Evolutionary conservation across 768 basidiomycete genomes (phyloP).

Genomic region (Trametopsis cervina): DNA sequence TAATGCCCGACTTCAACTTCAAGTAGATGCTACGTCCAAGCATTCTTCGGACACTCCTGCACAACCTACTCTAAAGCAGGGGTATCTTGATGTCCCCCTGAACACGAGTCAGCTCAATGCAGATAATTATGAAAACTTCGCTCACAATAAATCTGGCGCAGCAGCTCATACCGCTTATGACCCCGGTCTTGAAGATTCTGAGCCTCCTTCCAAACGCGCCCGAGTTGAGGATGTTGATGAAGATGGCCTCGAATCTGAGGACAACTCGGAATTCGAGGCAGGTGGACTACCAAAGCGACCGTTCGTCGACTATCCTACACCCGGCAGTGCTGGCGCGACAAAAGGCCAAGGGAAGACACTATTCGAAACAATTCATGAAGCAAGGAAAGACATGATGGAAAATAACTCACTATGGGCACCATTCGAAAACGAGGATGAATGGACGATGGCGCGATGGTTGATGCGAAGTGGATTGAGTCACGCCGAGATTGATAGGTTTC

Average conservation of each 20-base stretch:
- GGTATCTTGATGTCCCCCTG: not conserved
- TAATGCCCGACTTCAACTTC: not conserved
- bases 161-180: too few species aligned
- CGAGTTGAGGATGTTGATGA: constrained; percentile 1
- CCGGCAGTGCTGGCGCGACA: not conserved
- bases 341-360: not conserved
- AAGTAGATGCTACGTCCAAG: too few species aligned
- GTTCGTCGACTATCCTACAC: not conserved
- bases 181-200: too few species aligned
- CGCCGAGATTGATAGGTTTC: not conserved
- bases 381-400: not conserved
- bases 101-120: not conserved
- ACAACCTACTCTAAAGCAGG: too few species aligned
- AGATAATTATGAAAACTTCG: not conserved
- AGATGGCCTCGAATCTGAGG: too few species aligned
- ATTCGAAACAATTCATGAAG: not conserved
- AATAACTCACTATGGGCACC: constrained; percentile 15
- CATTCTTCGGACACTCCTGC: too few species aligned
- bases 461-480: not conserved
- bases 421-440: constrained; percentile 5
- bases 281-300: constrained; percentile 5
- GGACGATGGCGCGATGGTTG: constrained; percentile 2
- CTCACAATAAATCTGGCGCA: not conserved
- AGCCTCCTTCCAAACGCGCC: constrained; percentile 7
- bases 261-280: too few species aligned